These are phyloP conservation scores for Trifolium dubium DNA, from an alignment of 306 rosid genomes.

Conservation along the genomic window DNA sequence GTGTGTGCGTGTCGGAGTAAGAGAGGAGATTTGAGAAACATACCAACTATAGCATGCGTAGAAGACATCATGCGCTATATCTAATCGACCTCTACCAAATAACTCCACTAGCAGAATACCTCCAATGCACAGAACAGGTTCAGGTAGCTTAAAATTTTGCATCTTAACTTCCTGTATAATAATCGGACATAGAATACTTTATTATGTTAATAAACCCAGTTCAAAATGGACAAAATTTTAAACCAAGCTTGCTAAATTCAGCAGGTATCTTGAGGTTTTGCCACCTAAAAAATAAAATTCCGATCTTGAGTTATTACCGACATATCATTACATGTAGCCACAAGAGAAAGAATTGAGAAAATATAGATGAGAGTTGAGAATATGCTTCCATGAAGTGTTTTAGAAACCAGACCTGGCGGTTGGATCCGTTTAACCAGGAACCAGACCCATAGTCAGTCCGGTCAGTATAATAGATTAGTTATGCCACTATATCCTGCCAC, in stretches of 20 bases:
- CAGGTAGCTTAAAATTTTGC: conserved; percentile 68
- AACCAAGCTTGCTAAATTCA: conserved; percentile 25
- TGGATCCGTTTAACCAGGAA: too few relatives aligned
- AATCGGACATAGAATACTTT: conserved; percentile 1
- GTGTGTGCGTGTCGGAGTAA: neutral
- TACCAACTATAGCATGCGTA: conserved; percentile 72
- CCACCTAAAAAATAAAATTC: too few relatives aligned
- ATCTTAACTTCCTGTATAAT: conserved; percentile 53
- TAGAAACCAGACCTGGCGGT: too few relatives aligned
- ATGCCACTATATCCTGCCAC: too few relatives aligned
- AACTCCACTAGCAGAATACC: conserved; percentile 67
- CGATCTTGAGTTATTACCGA: too few relatives aligned
- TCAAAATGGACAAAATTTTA: conserved; percentile 11
- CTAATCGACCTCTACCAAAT: conserved; percentile 64
- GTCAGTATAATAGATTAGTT: too few relatives aligned
- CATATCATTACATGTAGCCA: too few relatives aligned
- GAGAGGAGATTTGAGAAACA: conserved; percentile 35
- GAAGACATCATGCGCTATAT: conserved; percentile 52
- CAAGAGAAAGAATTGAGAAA: too few relatives aligned
- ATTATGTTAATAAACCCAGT: neutral
- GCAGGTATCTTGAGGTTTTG: conserved; percentile 7
- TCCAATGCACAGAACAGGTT: conserved; percentile 68
- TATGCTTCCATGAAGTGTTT: too few relatives aligned
- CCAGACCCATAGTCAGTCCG: too few relatives aligned
- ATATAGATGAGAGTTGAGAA: too few relatives aligned